phyloP scores from a whole-genome alignment of 2,329 filamentous ascomycete species.

The Xylariaceae sp. region DNA sequence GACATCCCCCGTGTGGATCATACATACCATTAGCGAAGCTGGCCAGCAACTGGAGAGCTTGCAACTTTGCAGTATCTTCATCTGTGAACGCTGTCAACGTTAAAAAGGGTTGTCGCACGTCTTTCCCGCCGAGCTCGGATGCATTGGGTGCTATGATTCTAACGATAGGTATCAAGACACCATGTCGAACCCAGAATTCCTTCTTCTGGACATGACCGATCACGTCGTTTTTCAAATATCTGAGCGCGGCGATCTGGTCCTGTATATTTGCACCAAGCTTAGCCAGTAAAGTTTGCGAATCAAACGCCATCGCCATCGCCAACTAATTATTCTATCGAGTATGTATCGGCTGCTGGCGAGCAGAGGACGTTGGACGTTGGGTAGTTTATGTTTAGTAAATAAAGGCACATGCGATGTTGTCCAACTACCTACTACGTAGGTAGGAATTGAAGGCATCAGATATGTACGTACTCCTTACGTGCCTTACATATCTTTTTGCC shows the following conservation, averaged over 20 bases:
- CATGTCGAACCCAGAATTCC: slow-evolving; percentile 72
- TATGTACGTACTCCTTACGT: no score
- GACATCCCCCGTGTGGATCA: neutral
- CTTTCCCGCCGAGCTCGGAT: slow-evolving; percentile 44
- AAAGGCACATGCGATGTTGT: neutral
- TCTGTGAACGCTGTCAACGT: slow-evolving; percentile 51
- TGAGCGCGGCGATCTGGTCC: slow-evolving; percentile 64
- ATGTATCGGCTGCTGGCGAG: slow-evolving; percentile 1
- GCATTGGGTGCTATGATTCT: slow-evolving; percentile 46
- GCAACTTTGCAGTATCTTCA: slow-evolving; percentile 70
- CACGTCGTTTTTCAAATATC: slow-evolving; percentile 82
- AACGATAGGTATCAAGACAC: slow-evolving; percentile 64
- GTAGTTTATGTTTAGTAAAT: neutral
- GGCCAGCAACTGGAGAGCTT: slow-evolving; percentile 81
- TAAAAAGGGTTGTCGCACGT: slow-evolving; percentile 36
- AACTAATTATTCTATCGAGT: neutral
- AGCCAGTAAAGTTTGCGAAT: slow-evolving; percentile 29
- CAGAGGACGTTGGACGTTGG: slow-evolving; percentile 1
- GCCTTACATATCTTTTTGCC: no score
- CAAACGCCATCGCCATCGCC: slow-evolving; percentile 34
- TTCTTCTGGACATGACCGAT: slow-evolving; percentile 89
- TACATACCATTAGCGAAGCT: slow-evolving; percentile 79
- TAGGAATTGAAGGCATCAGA: no score
- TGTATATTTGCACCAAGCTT: slow-evolving; percentile 50
- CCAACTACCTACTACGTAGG: no score